Evolutionary conservation across 768 basidiomycete species (phyloP), one percentile per base, ranked within the genome.

Genomic region (Podaxis sp.): DNA sequence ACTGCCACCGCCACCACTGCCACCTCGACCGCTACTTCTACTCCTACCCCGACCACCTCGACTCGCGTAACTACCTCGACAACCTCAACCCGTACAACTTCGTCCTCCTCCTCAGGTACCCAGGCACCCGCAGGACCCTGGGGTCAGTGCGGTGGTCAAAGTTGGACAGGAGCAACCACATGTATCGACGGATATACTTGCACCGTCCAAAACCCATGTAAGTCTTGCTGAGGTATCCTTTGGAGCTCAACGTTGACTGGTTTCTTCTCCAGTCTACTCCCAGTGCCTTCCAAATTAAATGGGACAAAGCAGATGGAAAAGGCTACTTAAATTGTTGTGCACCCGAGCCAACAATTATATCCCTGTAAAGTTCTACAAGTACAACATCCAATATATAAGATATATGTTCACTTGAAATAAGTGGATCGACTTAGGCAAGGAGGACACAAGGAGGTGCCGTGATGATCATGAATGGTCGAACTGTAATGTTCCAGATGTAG

Each of bases 61-160:
- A 66, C 55, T 15, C 41, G 64, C n/a, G 52, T 60, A 7, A 66
- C 70, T 19, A 57, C 69, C 1, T 55, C 66, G 25, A 57, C 67
- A 19, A 61, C 66, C 43, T 58, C 57, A 37, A 58, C 66, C n/a
- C 55, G 19, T 50, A 13, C 72, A 1, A 71, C 66, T 27, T 70
- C 71, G 0, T 67, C 65, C 2, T 41, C 69, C 7, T 70, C 74
- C 4, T 75, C 74, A 2, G 68, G 41, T 27, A 47, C 41, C 53
- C 51, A 43, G 17, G 24, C 70, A 24, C 64, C 73, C 19, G 74
- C 72, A 17, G 57, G 67, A 25, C 73, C 66, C 13, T 81, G 76
- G 58, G 79, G 74, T 25, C 80, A 82, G 66, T 82, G 80, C 59
- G 80, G 80, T 66, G 80, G 80, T 61, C 54, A 55, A 58, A 24